Evolutionary conservation across 495 filamentous ascomycete species (phyloP).

Genomic region (Lepraria neglecta): DNA sequence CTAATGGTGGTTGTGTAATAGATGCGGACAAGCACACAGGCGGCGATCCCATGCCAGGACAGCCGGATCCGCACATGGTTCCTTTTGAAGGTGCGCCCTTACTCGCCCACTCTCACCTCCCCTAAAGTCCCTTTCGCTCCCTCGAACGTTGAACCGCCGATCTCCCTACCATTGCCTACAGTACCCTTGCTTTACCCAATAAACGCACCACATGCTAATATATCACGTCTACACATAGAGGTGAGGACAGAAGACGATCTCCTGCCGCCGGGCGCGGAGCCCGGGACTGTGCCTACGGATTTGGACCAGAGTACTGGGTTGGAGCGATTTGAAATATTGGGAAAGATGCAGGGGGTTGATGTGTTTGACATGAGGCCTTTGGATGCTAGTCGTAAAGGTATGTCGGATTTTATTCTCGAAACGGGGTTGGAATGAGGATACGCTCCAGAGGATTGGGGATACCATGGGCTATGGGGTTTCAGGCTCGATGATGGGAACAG

Average conservation of each 20-base stretch:
- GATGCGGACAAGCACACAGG: conserved; percentile 11
- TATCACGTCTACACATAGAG: conserved; percentile 49
- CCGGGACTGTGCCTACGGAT: conserved; percentile 86
- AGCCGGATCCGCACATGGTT: conserved; percentile 24
- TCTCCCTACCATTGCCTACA: conserved; percentile 13
- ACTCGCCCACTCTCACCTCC: background rate
- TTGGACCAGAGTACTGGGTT: conserved; percentile 91
- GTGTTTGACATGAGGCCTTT: conserved; percentile 98
- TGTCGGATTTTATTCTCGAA: background rate
- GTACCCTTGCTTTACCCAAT: background rate
- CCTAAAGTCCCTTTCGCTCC: background rate
- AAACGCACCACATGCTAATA: background rate
- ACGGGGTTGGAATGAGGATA: too few species aligned
- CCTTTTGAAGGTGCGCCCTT: conserved; percentile 24
- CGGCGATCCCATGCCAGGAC: conserved; percentile 24
- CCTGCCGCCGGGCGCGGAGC: conserved; percentile 66
- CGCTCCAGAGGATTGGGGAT: too few species aligned
- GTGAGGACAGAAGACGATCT: conserved; percentile 78
- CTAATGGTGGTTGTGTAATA: conserved; percentile 25
- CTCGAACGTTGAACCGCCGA: background rate
- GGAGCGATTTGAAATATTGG: conserved; percentile 95
- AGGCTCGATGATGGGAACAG: background rate
- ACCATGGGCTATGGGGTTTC: background rate
- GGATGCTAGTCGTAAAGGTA: conserved; percentile 81
- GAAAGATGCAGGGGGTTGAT: conserved; percentile 98